phyloP scores from a whole-genome alignment of 192 early-diverging fungal species.

The Coemansia sp. region DNA sequence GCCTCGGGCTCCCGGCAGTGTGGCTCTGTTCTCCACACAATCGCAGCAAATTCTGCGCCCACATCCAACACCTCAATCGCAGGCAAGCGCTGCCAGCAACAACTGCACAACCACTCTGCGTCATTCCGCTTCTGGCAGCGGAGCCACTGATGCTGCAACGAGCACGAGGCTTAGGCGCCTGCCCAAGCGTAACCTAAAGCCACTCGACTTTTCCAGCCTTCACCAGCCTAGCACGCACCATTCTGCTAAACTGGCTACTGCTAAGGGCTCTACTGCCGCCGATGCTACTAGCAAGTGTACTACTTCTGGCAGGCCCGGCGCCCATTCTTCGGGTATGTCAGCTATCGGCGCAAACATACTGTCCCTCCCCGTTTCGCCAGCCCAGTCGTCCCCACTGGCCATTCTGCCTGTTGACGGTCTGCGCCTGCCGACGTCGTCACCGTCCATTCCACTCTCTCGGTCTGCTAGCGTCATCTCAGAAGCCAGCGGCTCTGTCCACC shows the following conservation, averaged over 20 bases:
- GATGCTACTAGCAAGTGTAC: constrained; percentile 14
- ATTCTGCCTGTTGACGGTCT: constrained; percentile 11
- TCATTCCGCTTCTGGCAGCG: constrained; percentile 17
- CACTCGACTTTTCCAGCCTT: constrained; percentile 52
- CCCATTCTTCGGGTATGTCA: constrained; percentile 27
- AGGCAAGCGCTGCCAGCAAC: constrained; percentile 1
- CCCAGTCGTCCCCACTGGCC: constrained; percentile 31
- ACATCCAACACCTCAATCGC: constrained; percentile 10
- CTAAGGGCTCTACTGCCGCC: constrained; percentile 30
- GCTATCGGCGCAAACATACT: constrained; percentile 20
- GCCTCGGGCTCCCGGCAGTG: background rate
- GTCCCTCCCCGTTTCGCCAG: constrained; percentile 47
- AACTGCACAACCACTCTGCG: constrained; percentile 12
- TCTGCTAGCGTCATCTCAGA: constrained; percentile 3
- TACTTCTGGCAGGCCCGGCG: constrained; percentile 25
- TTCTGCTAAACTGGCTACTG: constrained; percentile 16
- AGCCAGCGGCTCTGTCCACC: constrained; percentile 13
- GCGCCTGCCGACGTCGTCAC: constrained; percentile 15
- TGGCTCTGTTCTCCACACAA: constrained; percentile 8
- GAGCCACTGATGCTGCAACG: constrained; percentile 3
- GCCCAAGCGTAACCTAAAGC: constrained; percentile 56
- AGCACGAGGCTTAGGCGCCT: constrained; percentile 44
- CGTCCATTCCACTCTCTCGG: constrained; percentile 4
- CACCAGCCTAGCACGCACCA: constrained; percentile 27
- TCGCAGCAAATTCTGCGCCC: constrained; percentile 11